phyloP scores from a whole-genome alignment of 176 grass and related monocot genomes.

The Zizania latifolia region DNA sequence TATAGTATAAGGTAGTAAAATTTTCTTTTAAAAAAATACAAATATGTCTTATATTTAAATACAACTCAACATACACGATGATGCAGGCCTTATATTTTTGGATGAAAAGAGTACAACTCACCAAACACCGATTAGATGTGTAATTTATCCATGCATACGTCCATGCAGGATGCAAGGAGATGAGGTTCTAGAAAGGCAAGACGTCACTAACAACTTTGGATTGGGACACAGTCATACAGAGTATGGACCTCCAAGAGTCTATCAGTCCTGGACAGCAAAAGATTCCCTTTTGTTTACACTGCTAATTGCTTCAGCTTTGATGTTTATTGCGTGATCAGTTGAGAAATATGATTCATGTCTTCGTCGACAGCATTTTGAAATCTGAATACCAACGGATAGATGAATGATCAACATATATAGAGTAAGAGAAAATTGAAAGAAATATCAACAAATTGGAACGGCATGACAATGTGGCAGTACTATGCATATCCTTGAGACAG shows the following conservation, averaged over 20 bases:
- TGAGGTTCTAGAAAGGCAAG: background rate
- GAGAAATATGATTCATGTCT: background rate
- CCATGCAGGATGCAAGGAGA: background rate
- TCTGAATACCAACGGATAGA: background rate
- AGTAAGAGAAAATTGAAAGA: background rate
- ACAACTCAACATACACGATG: too few relatives aligned
- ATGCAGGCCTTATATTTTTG: too few relatives aligned
- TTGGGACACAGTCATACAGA: background rate
- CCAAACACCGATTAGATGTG: background rate
- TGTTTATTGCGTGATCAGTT: background rate
- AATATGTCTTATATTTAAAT: too few relatives aligned
- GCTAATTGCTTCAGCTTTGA: background rate
- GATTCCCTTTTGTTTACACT: background rate
- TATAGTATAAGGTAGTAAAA: too few relatives aligned
- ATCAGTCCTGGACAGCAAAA: background rate
- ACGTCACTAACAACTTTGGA: conserved; percentile 1
- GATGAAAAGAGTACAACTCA: too few relatives aligned
- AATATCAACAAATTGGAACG: background rate
- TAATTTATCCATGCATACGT: background rate
- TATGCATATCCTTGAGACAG: background rate
- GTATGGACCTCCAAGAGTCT: background rate
- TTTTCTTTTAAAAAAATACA: too few relatives aligned
- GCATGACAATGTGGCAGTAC: background rate
- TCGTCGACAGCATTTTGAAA: background rate
- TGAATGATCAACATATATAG: background rate